Evolutionary conservation across 306 rosid genomes (phyloP), one percentile per base, ranked within the genome.

Genomic region (Cicer chorassanicum): DNA sequence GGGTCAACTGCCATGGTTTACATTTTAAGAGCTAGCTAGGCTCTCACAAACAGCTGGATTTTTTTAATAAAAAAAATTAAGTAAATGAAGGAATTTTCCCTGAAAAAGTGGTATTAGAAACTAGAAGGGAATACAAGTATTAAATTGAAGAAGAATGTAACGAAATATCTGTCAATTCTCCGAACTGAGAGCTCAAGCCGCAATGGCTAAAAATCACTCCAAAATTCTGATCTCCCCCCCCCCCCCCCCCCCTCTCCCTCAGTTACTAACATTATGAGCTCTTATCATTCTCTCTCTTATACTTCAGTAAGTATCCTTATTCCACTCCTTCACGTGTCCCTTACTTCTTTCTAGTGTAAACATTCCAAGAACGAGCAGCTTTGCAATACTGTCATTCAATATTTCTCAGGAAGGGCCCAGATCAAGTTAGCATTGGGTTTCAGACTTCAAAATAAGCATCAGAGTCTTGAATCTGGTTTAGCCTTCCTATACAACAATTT

Each of bases 61-160:
- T 65, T n/a, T 50, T 65, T 42, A 2, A n/a, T 2, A 24, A 24
- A 24, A 21, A 2, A 66, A 39, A 43, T 42, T 66, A 14, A 14
- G 67, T 54, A 43, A 55, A 41, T 9, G 60, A 49, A 41, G 65
- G 67, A 43, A 43, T 76, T 76, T 54, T 8, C 8, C 4, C 57
- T 2, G 10, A 65, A 76, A 63, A 8, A 50, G 44, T 40, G 34
- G 29, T 53, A n/a, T 65, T 14, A 4, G 39, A 65, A 48, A 65
- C 14, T 24, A 34, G 67, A 66, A 66, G 74, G 74, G n/a, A 29
- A 43, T 65, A 24, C 40, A 24, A 6, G 59, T 65, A 29, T 29
- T 3, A 29, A 39, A 65, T 19, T 24, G 13, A 55, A 19, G 57
- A 57, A 74, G 48, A 53, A 5, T 51, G 9, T 38, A 39, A n/a